Evolutionary conservation across 202 grass and related monocot genomes (phyloP), one percentile per base, ranked within the genome.

Genomic region (Elaeis oleifera): DNA sequence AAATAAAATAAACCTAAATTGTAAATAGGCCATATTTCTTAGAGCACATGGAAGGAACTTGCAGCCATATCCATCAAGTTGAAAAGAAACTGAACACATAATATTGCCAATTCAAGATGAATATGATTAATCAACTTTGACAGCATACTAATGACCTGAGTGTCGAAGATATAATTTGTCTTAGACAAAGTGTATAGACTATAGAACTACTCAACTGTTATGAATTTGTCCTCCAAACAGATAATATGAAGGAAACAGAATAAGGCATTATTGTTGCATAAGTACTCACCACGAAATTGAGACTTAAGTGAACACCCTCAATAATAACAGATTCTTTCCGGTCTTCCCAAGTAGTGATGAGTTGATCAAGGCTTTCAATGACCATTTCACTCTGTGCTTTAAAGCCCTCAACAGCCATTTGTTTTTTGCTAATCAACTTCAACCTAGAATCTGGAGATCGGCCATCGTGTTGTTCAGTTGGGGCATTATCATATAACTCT

Each of bases 331-430:
- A 65, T 65, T 65, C 63, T 52, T 65, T 65, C 49, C 49, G 4
- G n/a, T 53, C 63, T 65, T 65, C 63, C 63, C 63, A 65, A 26
- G 63, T 14, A 26, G 22, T 24, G 6, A 65, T 65, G 15, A 64
- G 61, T 4, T 22, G 18, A 25, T 64, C 36, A 64, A 64, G 61
- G 18, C 61, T 64, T 3, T 65, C 63, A 18, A 65, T 65, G 15
- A 65, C 63, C 63, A 65, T 65, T 52, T 65, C 63, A 51, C 49
- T 65, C 25, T 65, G 63, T 51, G 63, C 63, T 65, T 65, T 65
- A 65, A 51, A 65, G 22, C 63, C 63, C 48, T 65, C 49, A 52
- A 65, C 28, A 65, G 63, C 63, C 49, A 65, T 65, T 52, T 51
- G 48, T 52, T 29, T 65, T 16, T 65, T 65, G 16, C 63, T 23